phyloP scores from a whole-genome alignment of 2,329 filamentous ascomycete species.

The Lomentospora prolificans region DNA sequence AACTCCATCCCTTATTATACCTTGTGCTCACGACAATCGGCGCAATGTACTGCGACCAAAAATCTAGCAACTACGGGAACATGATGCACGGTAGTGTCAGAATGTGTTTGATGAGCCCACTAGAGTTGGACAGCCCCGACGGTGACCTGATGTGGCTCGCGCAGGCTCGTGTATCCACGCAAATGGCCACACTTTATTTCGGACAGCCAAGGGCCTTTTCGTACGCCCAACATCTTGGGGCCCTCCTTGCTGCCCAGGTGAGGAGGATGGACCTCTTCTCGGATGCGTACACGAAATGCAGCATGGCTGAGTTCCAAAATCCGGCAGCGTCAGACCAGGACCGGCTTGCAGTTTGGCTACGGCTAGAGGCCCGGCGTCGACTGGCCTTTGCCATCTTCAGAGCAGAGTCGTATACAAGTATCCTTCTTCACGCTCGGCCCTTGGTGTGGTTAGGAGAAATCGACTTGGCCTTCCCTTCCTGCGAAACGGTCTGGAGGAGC shows the following conservation, averaged over 20 bases:
- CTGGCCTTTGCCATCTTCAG: slow-evolving; percentile 4
- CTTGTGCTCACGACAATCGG: slow-evolving; percentile 1
- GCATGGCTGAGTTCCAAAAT: not conserved
- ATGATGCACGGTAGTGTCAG: not conserved
- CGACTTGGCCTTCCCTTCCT: slow-evolving; percentile 1
- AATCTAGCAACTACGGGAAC: not conserved
- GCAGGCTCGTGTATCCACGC: not conserved
- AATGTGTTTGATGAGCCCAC: not conserved
- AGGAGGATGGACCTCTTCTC: slow-evolving; percentile 5
- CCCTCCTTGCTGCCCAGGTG: slow-evolving; percentile 1
- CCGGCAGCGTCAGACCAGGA: not conserved
- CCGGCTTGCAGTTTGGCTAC: not conserved
- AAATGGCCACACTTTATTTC: slow-evolving; percentile 4
- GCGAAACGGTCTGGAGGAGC: not conserved
- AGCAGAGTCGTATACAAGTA: slow-evolving; percentile 1
- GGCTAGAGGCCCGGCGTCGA: not conserved
- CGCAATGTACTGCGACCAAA: slow-evolving; percentile 1
- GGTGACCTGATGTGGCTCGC: slow-evolving; percentile 4
- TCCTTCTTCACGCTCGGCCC: slow-evolving; percentile 1
- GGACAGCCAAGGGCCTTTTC: slow-evolving; percentile 3
- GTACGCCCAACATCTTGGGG: slow-evolving; percentile 3
- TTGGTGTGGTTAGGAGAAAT: not conserved
- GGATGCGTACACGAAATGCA: not conserved
- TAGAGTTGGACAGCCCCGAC: slow-evolving; percentile 1
- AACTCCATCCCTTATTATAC: slow-evolving; percentile 1